A percentile compares a stretch with the other conserved stretches of the same genome.
phyloP scores from a whole-genome alignment of 2,329 filamentous ascomycete genomes.

The Verticillium nubilum region DNA sequence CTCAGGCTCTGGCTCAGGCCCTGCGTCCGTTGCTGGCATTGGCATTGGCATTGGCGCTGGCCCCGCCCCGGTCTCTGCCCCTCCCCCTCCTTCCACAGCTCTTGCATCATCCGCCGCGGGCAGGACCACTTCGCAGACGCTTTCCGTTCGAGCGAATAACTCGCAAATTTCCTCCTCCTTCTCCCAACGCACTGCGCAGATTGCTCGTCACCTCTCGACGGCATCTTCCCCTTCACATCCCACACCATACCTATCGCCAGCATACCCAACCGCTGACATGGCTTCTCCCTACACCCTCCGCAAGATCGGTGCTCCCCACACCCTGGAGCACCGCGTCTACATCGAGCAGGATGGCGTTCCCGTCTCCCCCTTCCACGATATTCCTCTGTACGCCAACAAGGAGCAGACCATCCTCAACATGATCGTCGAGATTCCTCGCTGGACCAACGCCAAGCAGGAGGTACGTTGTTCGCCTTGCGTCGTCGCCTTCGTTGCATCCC shows the following conservation, averaged over 20 bases:
- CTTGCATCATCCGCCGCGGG: conserved; percentile 16
- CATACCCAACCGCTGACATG: conserved; percentile 31
- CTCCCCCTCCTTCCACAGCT: conserved; percentile 23
- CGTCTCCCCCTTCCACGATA: conserved; percentile 96
- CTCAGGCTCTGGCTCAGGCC: background rate
- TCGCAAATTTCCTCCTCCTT: conserved; percentile 46
- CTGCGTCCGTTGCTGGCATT: background rate
- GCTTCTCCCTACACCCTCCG: conserved; percentile 67
- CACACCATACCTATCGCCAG: conserved; percentile 15
- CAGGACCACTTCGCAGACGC: conserved; percentile 10
- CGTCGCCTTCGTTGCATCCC: conserved; percentile 3
- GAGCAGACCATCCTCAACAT: conserved; percentile 98
- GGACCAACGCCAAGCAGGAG: conserved; percentile 99
- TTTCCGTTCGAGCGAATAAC: conserved; percentile 10
- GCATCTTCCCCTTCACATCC: conserved; percentile 19
- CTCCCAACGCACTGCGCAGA: conserved; percentile 44
- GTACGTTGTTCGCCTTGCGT: conserved; percentile 46
- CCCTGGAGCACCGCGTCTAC: conserved; percentile 94
- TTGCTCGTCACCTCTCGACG: conserved; percentile 49
- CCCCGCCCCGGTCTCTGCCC: conserved; percentile 15
- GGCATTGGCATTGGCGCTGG: background rate
- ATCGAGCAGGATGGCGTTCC: conserved; percentile 95
- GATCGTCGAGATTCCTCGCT: conserved; percentile 98
- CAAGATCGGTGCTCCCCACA: conserved; percentile 87
- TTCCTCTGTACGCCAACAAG: conserved; percentile 94